Percentiles rank a stretch among this genome's conserved stretches.
These are phyloP conservation scores for Gossypium trilobum DNA, from an alignment of 441 rosid genomes.

Conservation along the genomic window DNA sequence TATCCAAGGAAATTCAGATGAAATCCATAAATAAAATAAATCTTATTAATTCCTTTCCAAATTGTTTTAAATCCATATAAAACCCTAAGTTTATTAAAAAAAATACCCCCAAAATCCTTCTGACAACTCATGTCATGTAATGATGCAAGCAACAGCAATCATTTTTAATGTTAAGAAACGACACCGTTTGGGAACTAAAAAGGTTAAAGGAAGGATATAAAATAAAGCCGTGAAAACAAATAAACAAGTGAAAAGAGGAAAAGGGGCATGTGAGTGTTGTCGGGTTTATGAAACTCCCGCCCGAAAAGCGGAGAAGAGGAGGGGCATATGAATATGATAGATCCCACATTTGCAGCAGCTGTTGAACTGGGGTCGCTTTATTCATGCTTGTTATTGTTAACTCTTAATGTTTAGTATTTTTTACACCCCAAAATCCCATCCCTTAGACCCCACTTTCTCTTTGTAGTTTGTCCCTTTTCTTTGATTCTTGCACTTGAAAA, in stretches of 20 bases:
- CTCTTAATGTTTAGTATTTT: not conserved
- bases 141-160: not conserved
- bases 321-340: slow-evolving; percentile 2
- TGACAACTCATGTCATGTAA: not conserved
- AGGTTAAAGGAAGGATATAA: not conserved
- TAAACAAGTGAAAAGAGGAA: slow-evolving; percentile 9
- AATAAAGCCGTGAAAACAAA: not conserved
- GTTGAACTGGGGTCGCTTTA: slow-evolving; percentile 1
- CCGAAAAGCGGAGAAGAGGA: not conserved
- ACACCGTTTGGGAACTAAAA: not conserved
- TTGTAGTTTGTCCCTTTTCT: not conserved
- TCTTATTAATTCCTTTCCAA: not conserved
- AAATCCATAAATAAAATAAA: not conserved
- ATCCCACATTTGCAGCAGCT: not conserved
- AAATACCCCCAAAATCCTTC: not conserved
- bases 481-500: not conserved
- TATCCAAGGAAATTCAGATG: not conserved
- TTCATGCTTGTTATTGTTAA: not conserved
- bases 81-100: not conserved
- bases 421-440: not conserved
- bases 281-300: slow-evolving; percentile 3
- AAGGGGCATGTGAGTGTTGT: slow-evolving; percentile 4
- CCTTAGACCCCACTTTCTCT: slow-evolving; percentile 6
- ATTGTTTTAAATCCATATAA: not conserved
- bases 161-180: not conserved